These are phyloP conservation scores for Verticillium tricorpus DNA, from an alignment of 2,329 filamentous ascomycete species.

Conservation along the genomic window DNA sequence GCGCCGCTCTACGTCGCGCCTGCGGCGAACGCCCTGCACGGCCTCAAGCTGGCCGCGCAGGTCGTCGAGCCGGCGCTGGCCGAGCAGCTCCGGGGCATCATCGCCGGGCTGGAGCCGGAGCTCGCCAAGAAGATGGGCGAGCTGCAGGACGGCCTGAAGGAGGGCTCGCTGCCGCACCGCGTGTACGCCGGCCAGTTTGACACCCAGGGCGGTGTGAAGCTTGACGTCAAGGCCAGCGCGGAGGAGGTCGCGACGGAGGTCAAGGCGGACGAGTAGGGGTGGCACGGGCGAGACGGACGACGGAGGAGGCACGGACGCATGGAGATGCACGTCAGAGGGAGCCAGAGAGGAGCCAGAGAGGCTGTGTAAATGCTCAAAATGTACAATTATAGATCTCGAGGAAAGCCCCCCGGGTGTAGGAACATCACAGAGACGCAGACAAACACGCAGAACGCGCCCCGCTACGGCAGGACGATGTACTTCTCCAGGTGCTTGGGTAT, in stretches of 20 bases:
- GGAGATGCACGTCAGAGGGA: too few species aligned
- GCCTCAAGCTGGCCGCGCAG: slow-evolving; percentile 39
- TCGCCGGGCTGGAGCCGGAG: slow-evolving; percentile 30
- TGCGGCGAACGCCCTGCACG: slow-evolving; percentile 34
- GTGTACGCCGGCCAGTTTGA: background rate
- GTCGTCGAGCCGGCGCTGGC: slow-evolving; percentile 32
- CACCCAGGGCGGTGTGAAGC: background rate
- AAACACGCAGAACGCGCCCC: background rate
- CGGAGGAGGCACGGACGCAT: background rate
- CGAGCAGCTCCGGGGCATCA: slow-evolving; percentile 32
- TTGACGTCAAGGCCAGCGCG: background rate
- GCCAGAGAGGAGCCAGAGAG: slow-evolving; percentile 1
- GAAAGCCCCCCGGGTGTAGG: slow-evolving; percentile 8
- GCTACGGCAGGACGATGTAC: slow-evolving; percentile 85
- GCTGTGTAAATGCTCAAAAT: slow-evolving; percentile 6
- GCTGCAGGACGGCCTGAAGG: slow-evolving; percentile 1
- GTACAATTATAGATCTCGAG: slow-evolving; percentile 14
- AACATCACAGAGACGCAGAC: slow-evolving; percentile 8
- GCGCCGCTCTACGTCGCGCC: slow-evolving; percentile 15
- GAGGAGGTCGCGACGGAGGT: background rate
- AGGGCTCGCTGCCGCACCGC: background rate
- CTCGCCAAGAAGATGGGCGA: slow-evolving; percentile 23
- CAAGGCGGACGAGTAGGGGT: background rate
- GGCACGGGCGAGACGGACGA: background rate
- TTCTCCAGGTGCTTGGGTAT: slow-evolving; percentile 83